Base-by-base conservation (phyloP, 306 rosid species). In the Trichosanthes truncata region DNA sequence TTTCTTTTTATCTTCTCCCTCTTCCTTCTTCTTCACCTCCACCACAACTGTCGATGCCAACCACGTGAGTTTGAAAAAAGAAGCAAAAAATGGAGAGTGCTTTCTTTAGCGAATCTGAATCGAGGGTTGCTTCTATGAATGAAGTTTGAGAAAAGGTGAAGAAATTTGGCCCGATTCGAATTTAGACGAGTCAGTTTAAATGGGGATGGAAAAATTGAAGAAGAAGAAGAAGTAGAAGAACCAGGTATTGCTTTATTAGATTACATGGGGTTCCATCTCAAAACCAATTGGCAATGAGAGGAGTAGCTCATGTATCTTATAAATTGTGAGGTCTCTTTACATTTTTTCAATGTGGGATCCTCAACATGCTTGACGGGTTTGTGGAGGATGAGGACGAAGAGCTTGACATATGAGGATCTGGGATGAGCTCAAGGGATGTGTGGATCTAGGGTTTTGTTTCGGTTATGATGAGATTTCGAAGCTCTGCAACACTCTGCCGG, bases 401-500 rank as follows among this genome's bases (percentile, higher is more conserved):
- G 98, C 75, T 61, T 93, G 81, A 91, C 92, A 1, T 96, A 90
- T 26, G 96, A 93, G 2, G 98, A 91, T 86, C 93, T 93, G 0
- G 96, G n/a, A 90, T 9, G 98, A 91, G 86, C 86, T 93, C 3
- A 93, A 90, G 49, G 96, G 98, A 0, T 89, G 98, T 49, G 82
- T 90, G 78, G 96, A 93, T 91, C 92, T 91, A 2, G 96, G 98
- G 11, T 93, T 93, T 55, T 96, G 97, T 0, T 93, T 93, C 85
- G 90, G 90, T 77, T 93, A 93, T 13, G 90, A 93, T 7, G 97
- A 93, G 81, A 93, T 93, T 75, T 97, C 97, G 0, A 93, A 90
- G 91, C 91, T 93, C 18, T 87, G 93, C 31, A 93, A 90, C 87
- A 93, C 98, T 0, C 85, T 93, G 75, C 98, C 96, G 0, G 98